Base-by-base conservation (phyloP, 2,329 filamentous ascomycete species). In the Verticillium zaregamsianum region DNA sequence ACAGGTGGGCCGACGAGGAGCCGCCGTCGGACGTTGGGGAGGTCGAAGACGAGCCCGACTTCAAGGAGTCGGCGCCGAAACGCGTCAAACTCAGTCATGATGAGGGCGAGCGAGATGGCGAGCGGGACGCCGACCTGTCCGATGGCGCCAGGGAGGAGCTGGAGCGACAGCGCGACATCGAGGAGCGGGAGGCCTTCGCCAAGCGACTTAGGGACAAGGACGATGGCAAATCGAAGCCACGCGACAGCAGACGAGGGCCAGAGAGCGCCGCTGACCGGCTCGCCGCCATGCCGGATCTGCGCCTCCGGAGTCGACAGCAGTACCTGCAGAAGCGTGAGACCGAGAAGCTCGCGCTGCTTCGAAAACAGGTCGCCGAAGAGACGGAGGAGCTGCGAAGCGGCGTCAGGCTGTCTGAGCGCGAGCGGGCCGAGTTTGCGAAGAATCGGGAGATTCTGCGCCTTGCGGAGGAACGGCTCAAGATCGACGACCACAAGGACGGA, bases 321-420 rank as follows among this genome's bases (percentile, higher is more conserved):
- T 99, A 99, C 71, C 82, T 99, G 33, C 92, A 93, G 75, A 98
- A 99, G 80, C 86, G 95, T 65, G 93, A 97, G 73, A 82, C 90
- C 0, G 92, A 98, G 74, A 87, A 92, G 63, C 77, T 99, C 17
- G 91, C 91, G 0, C 78, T 99, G n/a, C 77, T 99, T 58, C 86
- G 93, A 35, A 92, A 91, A 70, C 94, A 98, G 71, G 95, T 99
- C 2, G 87, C 87, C 0, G 94, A 98, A 68, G 95, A 99, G 73
- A 88, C 88, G 1, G 87, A 89, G 25, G 93, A 97, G 72, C 75
- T 96, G 59, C 84, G 87, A 56, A 91, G 90, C 52, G 92, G 93
- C 55, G 88, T 88, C 1, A 83, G 84, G 55, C 75, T 99, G 17
- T 92, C 90, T 0, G 86, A 90, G 63, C 83, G 83, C 63, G 95